These are phyloP conservation scores for Pseudocercospora musae DNA, from an alignment of 2,329 filamentous ascomycete species.

Conservation along the genomic window DNA sequence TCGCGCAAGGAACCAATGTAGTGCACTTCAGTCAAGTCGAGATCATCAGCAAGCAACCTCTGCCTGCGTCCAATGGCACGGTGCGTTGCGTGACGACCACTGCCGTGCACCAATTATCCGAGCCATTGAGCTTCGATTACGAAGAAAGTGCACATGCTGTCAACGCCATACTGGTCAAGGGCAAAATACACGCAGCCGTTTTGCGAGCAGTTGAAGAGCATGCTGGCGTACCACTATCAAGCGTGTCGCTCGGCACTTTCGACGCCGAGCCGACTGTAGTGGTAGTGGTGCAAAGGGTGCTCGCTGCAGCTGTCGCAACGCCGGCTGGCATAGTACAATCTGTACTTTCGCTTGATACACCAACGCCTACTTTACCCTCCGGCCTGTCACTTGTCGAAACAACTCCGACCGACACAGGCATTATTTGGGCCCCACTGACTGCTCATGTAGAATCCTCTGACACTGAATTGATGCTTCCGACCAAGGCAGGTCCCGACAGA, in stretches of 20 bases:
- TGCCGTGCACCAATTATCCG: constrained; percentile 35
- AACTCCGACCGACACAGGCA: constrained; percentile 19
- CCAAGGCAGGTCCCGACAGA: constrained; percentile 6
- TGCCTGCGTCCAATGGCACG: constrained; percentile 29
- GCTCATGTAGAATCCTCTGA: constrained; percentile 28
- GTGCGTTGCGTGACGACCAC: constrained; percentile 35
- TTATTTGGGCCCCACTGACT: constrained; percentile 20
- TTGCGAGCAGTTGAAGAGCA: constrained; percentile 28
- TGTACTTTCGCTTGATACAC: constrained; percentile 19
- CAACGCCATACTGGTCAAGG: constrained; percentile 23
- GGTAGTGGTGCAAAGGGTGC: constrained; percentile 41
- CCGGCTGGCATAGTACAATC: constrained; percentile 11
- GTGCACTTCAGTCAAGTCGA: constrained; percentile 45
- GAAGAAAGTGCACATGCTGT: constrained; percentile 34
- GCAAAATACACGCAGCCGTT: constrained; percentile 35
- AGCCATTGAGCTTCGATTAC: constrained; percentile 39
- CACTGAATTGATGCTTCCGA: constrained; percentile 21
- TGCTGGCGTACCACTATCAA: constrained; percentile 6
- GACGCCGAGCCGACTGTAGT: constrained; percentile 43
- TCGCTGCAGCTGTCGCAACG: constrained; percentile 27
- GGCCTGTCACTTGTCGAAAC: constrained; percentile 14
- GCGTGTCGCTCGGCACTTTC: constrained; percentile 34
- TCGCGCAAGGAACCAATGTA: constrained; percentile 38
- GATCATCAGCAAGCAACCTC: constrained; percentile 35
- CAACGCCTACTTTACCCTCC: constrained; percentile 26